Base-by-base conservation (phyloP, 208 protist species). In the Leishmania tarentolae region DNA sequence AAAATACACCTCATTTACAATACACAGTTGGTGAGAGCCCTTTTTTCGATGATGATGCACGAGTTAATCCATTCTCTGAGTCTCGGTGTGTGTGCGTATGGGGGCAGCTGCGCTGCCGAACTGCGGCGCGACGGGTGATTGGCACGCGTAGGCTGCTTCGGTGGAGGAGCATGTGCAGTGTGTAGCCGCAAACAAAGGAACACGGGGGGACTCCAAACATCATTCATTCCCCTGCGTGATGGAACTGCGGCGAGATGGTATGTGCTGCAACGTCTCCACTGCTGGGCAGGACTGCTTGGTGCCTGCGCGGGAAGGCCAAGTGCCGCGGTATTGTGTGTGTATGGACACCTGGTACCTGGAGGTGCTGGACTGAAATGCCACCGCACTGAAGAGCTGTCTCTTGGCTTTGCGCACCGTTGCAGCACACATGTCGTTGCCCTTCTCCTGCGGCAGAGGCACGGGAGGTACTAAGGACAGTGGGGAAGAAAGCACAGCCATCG, bases 41-140 rank as follows among this genome's bases (percentile, higher is more conserved):
- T 69, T 78, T 74, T 78, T 87, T 84, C 78, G 80, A 85, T 85
- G 84, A 85, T 83, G 84, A 87, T 82, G 28, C 63, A 53, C 56
- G 79, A 83, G 84, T 87, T 87, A 87, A 87, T 87, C 84, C 84
- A 87, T 87, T 87, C 84, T 87, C 84, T 87, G 84, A 87, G 84
- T 84, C 77, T 76, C 59, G 46, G 15, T 40, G 46, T 77, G 47
- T 46, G 35, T 73, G 61, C 72, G 61, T 79, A 59, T 74, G 77
- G 44, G 65, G 3, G 35, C 42, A n/a, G 37, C 37, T 35, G 71
- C 40, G 28, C 46, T 75, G 71, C 47, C 17, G 71, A 52, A 44
- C 44, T 53, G 40, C 47, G 52, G 71, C 46, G 46, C 57, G 71
- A 46, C 9, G 65, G 37, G 7, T 17, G 37, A 28, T 40, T 1